Evolutionary conservation across 2,329 filamentous ascomycete genomes (phyloP).

Genomic region (Apiospora koreana): DNA sequence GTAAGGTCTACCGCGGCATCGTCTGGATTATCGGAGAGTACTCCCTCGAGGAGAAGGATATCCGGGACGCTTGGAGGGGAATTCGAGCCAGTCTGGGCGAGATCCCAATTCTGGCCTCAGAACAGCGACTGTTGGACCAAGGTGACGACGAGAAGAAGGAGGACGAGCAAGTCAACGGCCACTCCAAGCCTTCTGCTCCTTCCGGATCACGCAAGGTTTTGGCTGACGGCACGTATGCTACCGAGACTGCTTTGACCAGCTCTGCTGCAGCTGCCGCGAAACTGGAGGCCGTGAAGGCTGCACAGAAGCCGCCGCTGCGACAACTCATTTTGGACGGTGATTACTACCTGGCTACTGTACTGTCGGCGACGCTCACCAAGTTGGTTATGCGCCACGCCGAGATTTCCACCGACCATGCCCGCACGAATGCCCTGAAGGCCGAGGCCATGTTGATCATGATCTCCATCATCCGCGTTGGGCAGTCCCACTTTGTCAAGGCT

Average conservation of each 20-base stretch:
- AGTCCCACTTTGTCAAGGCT: conserved; percentile 98
- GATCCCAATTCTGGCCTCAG: conserved; percentile 93
- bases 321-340: conserved; percentile 96
- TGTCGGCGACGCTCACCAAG: conserved; percentile 96
- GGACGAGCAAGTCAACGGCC: conserved; percentile 72
- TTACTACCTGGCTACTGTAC: conserved; percentile 91
- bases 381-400: conserved; percentile 97
- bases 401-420: conserved; percentile 80
- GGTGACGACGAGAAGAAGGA: conserved; percentile 70
- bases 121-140: conserved; percentile 88
- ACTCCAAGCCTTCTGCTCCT: conserved; percentile 73
- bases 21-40: conserved; percentile 99
- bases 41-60: conserved; percentile 89
- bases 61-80: conserved; percentile 93
- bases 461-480: conserved; percentile 94
- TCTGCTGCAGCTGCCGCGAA: conserved; percentile 87
- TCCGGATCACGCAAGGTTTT: conserved; percentile 88
- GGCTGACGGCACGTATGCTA: conserved; percentile 96
- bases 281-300: conserved; percentile 93
- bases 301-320: conserved; percentile 91
- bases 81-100: conserved; percentile 93
- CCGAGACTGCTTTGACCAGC: conserved; percentile 93
- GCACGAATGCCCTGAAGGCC: conserved; percentile 90
- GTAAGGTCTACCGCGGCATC: conserved; percentile 95
- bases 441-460: conserved; percentile 99